phyloP scores from a whole-genome alignment of 371 early-diverging fungal species.

The Conidiobolus incongruus region DNA sequence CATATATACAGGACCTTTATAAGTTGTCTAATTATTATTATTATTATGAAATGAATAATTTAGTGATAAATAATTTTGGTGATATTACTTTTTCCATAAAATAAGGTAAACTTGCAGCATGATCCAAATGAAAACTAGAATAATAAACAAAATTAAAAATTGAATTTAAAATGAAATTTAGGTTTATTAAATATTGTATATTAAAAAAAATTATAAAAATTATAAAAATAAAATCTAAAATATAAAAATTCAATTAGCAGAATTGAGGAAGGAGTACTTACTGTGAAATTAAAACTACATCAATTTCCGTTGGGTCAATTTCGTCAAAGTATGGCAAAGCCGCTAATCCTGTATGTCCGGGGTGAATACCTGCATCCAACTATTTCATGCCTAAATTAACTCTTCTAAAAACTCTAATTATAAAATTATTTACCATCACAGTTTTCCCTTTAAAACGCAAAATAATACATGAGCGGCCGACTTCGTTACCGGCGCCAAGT shows the following conservation, averaged over 20 bases:
- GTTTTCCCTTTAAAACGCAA: slow-evolving; percentile 92
- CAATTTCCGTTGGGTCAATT: slow-evolving; percentile 85
- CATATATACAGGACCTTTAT: slow-evolving; percentile 98
- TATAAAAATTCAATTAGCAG: neutral
- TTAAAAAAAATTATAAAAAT: neutral
- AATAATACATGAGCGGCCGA: slow-evolving; percentile 94
- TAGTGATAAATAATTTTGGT: no score
- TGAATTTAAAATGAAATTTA: neutral
- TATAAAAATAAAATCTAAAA: neutral
- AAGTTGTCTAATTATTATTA: slow-evolving; percentile 50
- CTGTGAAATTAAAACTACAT: slow-evolving; percentile 93
- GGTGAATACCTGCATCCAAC: slow-evolving; percentile 99
- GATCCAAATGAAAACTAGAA: slow-evolving; percentile 95
- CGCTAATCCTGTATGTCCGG: slow-evolving; percentile 89
- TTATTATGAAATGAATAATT: neutral
- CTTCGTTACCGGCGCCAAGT: slow-evolving; percentile 98
- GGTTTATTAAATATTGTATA: neutral
- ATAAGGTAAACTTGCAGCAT: slow-evolving; percentile 98
- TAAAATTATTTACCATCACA: slow-evolving; percentile 45
- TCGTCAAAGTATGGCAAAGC: slow-evolving; percentile 97
- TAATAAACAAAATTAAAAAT: slow-evolving; percentile 4
- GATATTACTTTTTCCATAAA: slow-evolving; percentile 80
- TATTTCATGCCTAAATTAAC: slow-evolving; percentile 5
- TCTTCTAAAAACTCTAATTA: neutral
- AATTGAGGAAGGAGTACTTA: slow-evolving; percentile 12